phyloP scores from a whole-genome alignment of 371 early-diverging fungal species.

The Mortierella sp. region DNA sequence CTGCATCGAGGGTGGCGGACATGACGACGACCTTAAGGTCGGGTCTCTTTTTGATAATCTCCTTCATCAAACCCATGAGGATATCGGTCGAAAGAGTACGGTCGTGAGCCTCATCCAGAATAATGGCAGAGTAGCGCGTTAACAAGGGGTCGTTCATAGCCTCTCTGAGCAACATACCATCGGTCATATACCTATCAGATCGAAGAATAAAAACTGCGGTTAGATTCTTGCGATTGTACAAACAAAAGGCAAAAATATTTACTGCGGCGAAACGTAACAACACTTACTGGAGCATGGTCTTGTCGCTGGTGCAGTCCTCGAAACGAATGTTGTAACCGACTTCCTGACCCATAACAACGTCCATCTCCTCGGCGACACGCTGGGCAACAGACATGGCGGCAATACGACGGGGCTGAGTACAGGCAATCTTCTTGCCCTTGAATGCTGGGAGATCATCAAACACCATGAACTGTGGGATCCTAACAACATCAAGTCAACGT shows the following conservation, averaged over 20 bases:
- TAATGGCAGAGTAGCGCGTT: constrained; percentile 89
- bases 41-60: constrained; percentile 72
- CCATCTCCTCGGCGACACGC: constrained; percentile 97
- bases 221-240: neutral
- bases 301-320: constrained; percentile 89
- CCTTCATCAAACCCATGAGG: constrained; percentile 95
- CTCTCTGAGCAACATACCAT: constrained; percentile 98
- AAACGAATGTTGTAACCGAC: constrained; percentile 98
- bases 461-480: constrained; percentile 95
- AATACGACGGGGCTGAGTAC: constrained; percentile 99
- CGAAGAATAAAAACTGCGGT: constrained; percentile 15
- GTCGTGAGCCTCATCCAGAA: constrained; percentile 99
- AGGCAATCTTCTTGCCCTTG: constrained; percentile 93
- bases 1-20: constrained; percentile 98
- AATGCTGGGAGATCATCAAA: constrained; percentile 92
- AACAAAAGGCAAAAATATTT: constrained; percentile 10
- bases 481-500: constrained; percentile 26
- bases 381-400: constrained; percentile 98
- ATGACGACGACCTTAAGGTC: constrained; percentile 95
- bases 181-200: constrained; percentile 86
- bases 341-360: constrained; percentile 89
- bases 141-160: constrained; percentile 95
- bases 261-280: constrained; percentile 36
- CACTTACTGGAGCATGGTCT: constrained; percentile 86
- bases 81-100: constrained; percentile 96